Base-by-base conservation (phyloP, 1,284 basidiomycete species). In the Gomphus bonarii region DNA sequence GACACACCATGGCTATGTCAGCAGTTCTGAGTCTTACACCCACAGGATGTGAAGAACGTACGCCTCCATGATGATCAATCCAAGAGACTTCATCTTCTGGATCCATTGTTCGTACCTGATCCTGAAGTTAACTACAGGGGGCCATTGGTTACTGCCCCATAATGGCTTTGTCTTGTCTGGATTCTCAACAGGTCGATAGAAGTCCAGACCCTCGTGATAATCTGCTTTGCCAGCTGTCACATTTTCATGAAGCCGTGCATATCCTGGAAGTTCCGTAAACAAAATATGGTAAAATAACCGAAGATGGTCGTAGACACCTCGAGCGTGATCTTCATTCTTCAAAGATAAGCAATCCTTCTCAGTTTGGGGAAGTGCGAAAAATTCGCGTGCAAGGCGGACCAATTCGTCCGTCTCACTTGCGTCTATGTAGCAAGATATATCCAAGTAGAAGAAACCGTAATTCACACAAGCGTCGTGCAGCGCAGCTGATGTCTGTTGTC, bases 141-240 rank as follows among this genome's bases (percentile, higher is more conserved):
- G 91, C 85, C 87, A 94, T 61, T 89, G 89, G 65, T 94, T 94
- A 66, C 82, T 81, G 18, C 91, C 91, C 80, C 85, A 83, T 0
- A 91, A 66, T 0, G 81, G 78, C 59, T 78, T 81, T 5, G 75
- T 75, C 69, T 80, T 86, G 66, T 91, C 83, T 0, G 86, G 82
- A 20, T 77, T 69, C 50, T 78, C 75, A 6, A 86, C 82, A 0
- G 88, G 85, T 16, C 76, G 81, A 66, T 91, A 92, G 50, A 91
- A 80, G 65, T 94, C 90, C 35, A 93, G 69, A 1, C 80, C 89
- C 71, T 94, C 91, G 61, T 94, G 91, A 60, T 85, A 87, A 66
- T 93, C 91, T 8, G 84, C 81, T 67, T 85, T 87, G 11, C 89
- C 88, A 61, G 83, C 82, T 0, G 92, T 95, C 3, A 93, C 78